phyloP scores from a whole-genome alignment of 2,329 filamentous ascomycete species.

The Fonsecaea multimorphosa region DNA sequence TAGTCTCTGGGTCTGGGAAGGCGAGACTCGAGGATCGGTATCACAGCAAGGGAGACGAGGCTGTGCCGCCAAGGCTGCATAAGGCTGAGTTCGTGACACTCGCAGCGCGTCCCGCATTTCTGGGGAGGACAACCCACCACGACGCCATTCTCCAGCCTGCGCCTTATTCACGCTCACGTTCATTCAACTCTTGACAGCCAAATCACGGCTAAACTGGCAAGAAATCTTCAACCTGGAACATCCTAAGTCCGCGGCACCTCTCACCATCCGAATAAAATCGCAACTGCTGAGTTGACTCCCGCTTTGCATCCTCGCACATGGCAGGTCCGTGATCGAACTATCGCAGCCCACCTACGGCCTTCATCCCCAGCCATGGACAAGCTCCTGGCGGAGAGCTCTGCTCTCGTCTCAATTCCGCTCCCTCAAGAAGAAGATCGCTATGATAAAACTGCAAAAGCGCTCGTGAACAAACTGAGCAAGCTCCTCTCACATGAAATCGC shows the following conservation, averaged over 20 bases:
- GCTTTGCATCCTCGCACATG: slow-evolving; percentile 19
- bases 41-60: not conserved
- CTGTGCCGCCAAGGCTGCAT: not conserved
- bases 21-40: too few species aligned
- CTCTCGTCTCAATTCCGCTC: slow-evolving; percentile 28
- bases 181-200: not conserved
- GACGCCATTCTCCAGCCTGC: not conserved
- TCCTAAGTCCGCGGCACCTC: not conserved
- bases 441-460: slow-evolving; percentile 45
- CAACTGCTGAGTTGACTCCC: not conserved
- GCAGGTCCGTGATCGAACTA: slow-evolving; percentile 25
- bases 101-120: not conserved
- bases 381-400: slow-evolving; percentile 29
- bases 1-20: too few species aligned
- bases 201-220: not conserved
- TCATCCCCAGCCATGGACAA: slow-evolving; percentile 29
- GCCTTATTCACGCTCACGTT: not conserved
- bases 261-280: not conserved
- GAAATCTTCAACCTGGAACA: not conserved
- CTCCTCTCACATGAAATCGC: slow-evolving; percentile 24
- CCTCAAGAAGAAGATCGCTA: slow-evolving; percentile 44
- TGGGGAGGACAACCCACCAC: not conserved
- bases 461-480: slow-evolving; percentile 40
- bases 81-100: not conserved
- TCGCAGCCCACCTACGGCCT: not conserved